phyloP scores from a whole-genome alignment of 177 flowering plant species.

The Vitis hybrid region DNA sequence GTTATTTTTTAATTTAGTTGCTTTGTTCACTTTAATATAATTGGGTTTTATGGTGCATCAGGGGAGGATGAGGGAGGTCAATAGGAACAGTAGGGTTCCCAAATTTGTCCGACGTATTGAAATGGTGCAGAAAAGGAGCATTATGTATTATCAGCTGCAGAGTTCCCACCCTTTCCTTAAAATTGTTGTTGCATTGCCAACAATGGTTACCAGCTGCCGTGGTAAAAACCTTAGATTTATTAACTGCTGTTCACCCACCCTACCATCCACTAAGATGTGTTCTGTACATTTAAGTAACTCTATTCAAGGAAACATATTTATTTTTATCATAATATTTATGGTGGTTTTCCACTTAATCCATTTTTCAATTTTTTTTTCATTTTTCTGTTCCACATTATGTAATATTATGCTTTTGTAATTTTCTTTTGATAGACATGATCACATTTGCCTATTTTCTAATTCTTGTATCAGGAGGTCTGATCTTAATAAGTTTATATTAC shows the following conservation, averaged over 20 bases:
- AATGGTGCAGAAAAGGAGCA: constrained; percentile 82
- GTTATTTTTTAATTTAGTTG: neutral
- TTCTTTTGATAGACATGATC: neutral
- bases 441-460: neutral
- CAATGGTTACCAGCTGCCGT: constrained; percentile 93
- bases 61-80: constrained; percentile 84
- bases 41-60: constrained; percentile 16
- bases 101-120: constrained; percentile 64
- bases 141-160: constrained; percentile 91
- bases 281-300: neutral
- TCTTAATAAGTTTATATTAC: too few species aligned
- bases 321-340: neutral
- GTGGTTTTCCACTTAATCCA: neutral
- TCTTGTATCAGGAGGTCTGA: too few species aligned
- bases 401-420: neutral
- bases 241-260: neutral
- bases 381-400: neutral
- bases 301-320: neutral
- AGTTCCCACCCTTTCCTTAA: constrained; percentile 82
- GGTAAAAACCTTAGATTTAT: constrained; percentile 37
- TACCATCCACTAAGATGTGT: too few species aligned
- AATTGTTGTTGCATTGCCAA: constrained; percentile 90
- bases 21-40: neutral
- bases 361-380: neutral
- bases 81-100: constrained; percentile 64